A percentile compares a stretch with the other conserved stretches of the same genome.
Evolutionary conservation across 2,329 filamentous ascomycete genomes (phyloP).

Genomic region (Dactylellina cionopaga): DNA sequence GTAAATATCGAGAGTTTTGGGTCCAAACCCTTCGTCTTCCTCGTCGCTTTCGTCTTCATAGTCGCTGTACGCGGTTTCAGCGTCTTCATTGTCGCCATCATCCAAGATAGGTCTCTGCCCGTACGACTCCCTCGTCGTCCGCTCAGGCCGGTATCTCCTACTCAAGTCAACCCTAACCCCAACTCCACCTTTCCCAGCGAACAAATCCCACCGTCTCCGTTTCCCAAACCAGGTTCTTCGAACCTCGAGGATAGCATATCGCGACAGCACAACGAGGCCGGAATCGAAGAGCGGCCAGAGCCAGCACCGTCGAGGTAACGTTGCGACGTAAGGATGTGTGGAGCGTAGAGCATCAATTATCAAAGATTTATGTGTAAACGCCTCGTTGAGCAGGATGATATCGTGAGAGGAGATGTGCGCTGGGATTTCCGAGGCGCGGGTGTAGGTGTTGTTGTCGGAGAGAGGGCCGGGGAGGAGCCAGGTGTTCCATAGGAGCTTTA

Average conservation of each 20-base stretch:
- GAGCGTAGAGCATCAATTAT: slow-evolving; percentile 41
- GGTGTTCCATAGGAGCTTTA: slow-evolving; percentile 49
- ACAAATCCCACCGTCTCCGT: slow-evolving; percentile 41
- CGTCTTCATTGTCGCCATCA: background rate
- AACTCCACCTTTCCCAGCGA: slow-evolving; percentile 38
- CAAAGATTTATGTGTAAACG: slow-evolving; percentile 37
- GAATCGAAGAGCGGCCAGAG: slow-evolving; percentile 48
- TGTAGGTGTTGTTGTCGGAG: slow-evolving; percentile 47
- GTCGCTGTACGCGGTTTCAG: slow-evolving; percentile 6
- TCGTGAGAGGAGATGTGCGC: slow-evolving; percentile 36
- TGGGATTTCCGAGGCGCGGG: slow-evolving; percentile 37
- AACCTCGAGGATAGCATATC: slow-evolving; percentile 48
- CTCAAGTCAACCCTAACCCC: slow-evolving; percentile 43
- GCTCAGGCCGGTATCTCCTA: slow-evolving; percentile 32
- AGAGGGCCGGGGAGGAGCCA: slow-evolving; percentile 41
- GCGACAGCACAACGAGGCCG: slow-evolving; percentile 37
- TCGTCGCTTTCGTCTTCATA: slow-evolving; percentile 14
- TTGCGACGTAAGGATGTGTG: slow-evolving; percentile 45
- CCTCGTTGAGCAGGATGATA: slow-evolving; percentile 44
- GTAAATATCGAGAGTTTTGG: slow-evolving; percentile 48
- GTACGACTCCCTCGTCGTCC: background rate
- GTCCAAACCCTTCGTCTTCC: slow-evolving; percentile 19
- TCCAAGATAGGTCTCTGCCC: slow-evolving; percentile 18
- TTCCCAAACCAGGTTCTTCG: slow-evolving; percentile 36
- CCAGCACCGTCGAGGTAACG: slow-evolving; percentile 44